Conservation (phyloP, 2,329 filamentous ascomycete species). For the Fusarium graminum region DNA sequence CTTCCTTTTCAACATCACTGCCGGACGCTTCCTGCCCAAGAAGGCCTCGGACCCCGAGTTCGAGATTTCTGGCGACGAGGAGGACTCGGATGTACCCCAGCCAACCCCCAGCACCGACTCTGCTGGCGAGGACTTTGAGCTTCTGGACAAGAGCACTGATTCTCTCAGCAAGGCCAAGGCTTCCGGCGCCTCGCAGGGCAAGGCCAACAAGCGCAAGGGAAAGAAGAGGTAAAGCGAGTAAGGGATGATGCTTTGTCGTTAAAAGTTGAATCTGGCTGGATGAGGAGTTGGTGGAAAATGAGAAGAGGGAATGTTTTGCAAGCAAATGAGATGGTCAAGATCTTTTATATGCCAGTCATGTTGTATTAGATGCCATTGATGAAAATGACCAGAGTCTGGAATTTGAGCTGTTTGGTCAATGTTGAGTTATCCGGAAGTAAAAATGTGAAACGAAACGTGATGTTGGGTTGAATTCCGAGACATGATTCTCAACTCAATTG, state of each 20-base stretch:
- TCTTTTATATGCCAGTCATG: slow-evolving; percentile 14
- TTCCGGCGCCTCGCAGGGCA: slow-evolving; percentile 61
- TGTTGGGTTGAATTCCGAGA: neutral
- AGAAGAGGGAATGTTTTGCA: slow-evolving; percentile 17
- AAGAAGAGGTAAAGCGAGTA: slow-evolving; percentile 64
- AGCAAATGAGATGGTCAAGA: slow-evolving; percentile 7
- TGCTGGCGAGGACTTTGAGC: slow-evolving; percentile 71
- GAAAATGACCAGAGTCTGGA: slow-evolving; percentile 18
- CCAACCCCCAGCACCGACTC: slow-evolving; percentile 69
- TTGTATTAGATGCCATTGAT: slow-evolving; percentile 26
- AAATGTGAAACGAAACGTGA: neutral
- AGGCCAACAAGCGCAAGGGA: slow-evolving; percentile 66
- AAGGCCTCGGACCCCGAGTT: slow-evolving; percentile 54
- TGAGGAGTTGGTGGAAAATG: slow-evolving; percentile 18
- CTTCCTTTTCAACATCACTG: slow-evolving; percentile 73
- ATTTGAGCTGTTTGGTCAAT: neutral
- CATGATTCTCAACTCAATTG: neutral
- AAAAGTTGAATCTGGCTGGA: slow-evolving; percentile 4
- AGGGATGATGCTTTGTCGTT: slow-evolving; percentile 1
- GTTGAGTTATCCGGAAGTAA: fast-evolving
- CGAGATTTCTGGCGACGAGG: slow-evolving; percentile 57
- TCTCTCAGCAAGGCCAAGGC: slow-evolving; percentile 66
- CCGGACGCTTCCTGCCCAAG: slow-evolving; percentile 64
- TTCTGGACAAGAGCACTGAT: slow-evolving; percentile 72
- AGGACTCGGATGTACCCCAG: slow-evolving; percentile 64